Conservation (phyloP, 1,284 basidiomycete genomes). For the Cryptococcus hybrid region DNA sequence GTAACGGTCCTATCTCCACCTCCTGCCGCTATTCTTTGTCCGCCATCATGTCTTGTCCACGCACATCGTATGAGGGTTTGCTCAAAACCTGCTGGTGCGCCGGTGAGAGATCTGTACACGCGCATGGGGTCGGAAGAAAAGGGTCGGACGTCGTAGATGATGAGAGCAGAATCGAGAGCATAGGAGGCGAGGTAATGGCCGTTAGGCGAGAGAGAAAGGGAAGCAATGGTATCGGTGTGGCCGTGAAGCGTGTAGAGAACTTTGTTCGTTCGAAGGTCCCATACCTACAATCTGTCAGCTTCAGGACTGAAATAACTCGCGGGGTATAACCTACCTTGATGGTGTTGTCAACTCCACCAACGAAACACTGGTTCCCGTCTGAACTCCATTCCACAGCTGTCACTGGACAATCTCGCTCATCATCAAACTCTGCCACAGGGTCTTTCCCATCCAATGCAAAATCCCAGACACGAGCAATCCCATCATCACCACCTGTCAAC, state of each 20-base stretch:
- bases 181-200: slow-evolving; percentile 82
- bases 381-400: slow-evolving; percentile 90
- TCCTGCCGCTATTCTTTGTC: slow-evolving; percentile 51
- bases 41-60: slow-evolving; percentile 57
- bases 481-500: slow-evolving; percentile 83
- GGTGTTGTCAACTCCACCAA: slow-evolving; percentile 90
- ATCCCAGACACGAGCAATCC: slow-evolving; percentile 84
- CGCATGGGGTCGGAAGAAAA: slow-evolving; percentile 80
- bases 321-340: slow-evolving; percentile 69
- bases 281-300: slow-evolving; percentile 57
- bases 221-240: slow-evolving; percentile 80
- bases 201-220: slow-evolving; percentile 81
- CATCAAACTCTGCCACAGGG: slow-evolving; percentile 72
- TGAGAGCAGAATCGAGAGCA: slow-evolving; percentile 77
- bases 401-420: slow-evolving; percentile 72
- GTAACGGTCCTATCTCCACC: slow-evolving; percentile 63
- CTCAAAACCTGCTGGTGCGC: slow-evolving; percentile 89
- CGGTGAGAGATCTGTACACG: slow-evolving; percentile 72
- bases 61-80: slow-evolving; percentile 72
- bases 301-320: background rate
- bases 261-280: slow-evolving; percentile 77
- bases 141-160: slow-evolving; percentile 86
- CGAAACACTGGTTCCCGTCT: slow-evolving; percentile 79
- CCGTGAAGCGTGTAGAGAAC: slow-evolving; percentile 72
- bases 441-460: slow-evolving; percentile 71